phyloP scores from a whole-genome alignment of 345 rosid species.

The Diplotaxis tenuifolia region DNA sequence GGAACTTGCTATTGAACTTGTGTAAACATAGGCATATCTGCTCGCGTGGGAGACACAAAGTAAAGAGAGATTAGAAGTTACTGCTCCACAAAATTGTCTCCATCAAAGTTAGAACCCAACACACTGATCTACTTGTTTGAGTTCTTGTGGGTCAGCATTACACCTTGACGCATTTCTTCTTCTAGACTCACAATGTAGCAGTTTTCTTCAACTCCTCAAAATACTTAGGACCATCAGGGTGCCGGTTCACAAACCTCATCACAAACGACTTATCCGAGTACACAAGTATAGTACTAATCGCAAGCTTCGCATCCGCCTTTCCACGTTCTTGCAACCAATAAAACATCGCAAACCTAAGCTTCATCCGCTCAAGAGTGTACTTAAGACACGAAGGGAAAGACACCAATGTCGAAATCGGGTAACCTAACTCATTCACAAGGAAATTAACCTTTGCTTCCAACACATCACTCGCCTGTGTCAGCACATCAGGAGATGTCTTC shows the following conservation, averaged over 20 bases:
- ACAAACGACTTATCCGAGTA: constrained; percentile 44
- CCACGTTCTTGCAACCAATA: constrained; percentile 61
- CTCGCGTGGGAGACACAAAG: not conserved
- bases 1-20: constrained; percentile 1
- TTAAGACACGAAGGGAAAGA: constrained; percentile 59
- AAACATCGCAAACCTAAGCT: constrained; percentile 61
- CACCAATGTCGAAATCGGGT: constrained; percentile 46
- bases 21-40: not conserved
- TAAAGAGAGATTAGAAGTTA: not conserved
- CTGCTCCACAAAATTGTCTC: not conserved
- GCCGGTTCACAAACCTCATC: constrained; percentile 44
- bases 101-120: not conserved
- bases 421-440: constrained; percentile 56
- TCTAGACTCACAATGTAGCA: constrained; percentile 3
- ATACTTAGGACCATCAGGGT: constrained; percentile 57
- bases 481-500: constrained; percentile 56
- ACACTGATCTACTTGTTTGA: not conserved
- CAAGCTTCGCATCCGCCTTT: constrained; percentile 31
- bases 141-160: not conserved
- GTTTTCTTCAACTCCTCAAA: constrained; percentile 54
- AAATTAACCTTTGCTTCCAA: constrained; percentile 54
- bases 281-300: constrained; percentile 52
- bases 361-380: constrained; percentile 50
- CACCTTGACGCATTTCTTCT: too few species aligned
- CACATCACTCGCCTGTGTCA: constrained; percentile 46